Percentiles rank a stretch among this genome's conserved stretches.
Conservation (phyloP, 1,139 yeast species). For the Zygosaccharomyces pseudobailii region DNA sequence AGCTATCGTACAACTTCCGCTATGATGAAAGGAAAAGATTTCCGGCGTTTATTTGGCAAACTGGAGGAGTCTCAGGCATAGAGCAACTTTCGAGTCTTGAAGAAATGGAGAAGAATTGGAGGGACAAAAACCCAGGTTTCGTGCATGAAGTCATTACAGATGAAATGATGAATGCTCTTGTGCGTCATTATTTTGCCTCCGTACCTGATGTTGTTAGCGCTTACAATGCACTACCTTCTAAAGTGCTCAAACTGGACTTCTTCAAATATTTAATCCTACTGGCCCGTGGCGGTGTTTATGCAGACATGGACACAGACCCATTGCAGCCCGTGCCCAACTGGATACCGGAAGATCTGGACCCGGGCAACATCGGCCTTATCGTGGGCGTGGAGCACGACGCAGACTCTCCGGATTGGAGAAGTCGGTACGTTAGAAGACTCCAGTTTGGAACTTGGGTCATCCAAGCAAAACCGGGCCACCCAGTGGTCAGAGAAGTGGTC, state of each 20-base stretch:
- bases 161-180: conserved; percentile 50
- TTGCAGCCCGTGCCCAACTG: conserved; percentile 48
- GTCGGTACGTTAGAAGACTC: conserved; percentile 64
- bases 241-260: conserved; percentile 67
- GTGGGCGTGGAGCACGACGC: conserved; percentile 76
- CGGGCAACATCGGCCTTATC: conserved; percentile 55
- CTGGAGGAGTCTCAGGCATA: conserved; percentile 41
- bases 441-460: conserved; percentile 77
- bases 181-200: conserved; percentile 46
- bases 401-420: conserved; percentile 61
- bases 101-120: conserved; percentile 61
- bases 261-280: conserved; percentile 65
- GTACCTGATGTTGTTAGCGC: conserved; percentile 65
- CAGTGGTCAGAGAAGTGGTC: conserved; percentile 63
- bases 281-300: conserved; percentile 73
- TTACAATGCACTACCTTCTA: conserved; percentile 57
- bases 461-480: conserved; percentile 71
- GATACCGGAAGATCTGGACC: conserved; percentile 46
- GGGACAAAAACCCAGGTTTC: conserved; percentile 49
- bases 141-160: conserved; percentile 61
- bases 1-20: conserved; percentile 60
- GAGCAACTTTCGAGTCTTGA: conserved; percentile 53
- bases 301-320: conserved; percentile 66
- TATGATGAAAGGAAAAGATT: conserved; percentile 62
- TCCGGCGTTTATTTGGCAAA: conserved; percentile 79